These are phyloP conservation scores for Theileria orientalis DNA, from an alignment of 169 alveolate genomes.

Conservation along the genomic window DNA sequence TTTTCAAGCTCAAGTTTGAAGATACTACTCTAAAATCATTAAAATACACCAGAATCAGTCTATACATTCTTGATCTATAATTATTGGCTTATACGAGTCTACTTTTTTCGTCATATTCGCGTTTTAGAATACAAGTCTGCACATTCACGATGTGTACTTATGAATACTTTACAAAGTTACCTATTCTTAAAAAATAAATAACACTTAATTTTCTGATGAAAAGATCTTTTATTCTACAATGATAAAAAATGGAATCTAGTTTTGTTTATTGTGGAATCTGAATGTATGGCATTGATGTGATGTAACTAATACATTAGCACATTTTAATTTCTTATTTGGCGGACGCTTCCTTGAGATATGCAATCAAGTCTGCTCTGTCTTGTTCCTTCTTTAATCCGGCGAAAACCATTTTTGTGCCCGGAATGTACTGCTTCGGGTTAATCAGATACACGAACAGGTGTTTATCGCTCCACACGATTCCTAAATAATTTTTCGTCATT, in stretches of 20 bases:
- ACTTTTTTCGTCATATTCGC: too few species aligned
- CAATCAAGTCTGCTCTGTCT: conserved; percentile 93
- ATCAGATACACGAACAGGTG: conserved; percentile 86
- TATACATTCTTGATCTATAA: too few species aligned
- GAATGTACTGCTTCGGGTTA: conserved; percentile 90
- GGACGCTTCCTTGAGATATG: conserved; percentile 85
- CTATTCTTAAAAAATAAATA: too few species aligned
- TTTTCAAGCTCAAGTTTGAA: too few species aligned
- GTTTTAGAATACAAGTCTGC: too few species aligned
- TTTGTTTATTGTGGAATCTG: background rate
- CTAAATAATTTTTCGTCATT: conserved; percentile 14
- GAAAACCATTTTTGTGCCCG: conserved; percentile 96
- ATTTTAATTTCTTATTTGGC: conserved; percentile 1
- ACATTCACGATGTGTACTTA: too few species aligned
- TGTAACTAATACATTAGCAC: background rate
- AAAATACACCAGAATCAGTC: too few species aligned
- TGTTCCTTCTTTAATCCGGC: conserved; percentile 94
- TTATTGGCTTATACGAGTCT: too few species aligned
- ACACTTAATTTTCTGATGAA: background rate
- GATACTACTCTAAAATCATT: too few species aligned
- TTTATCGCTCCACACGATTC: conserved; percentile 88
- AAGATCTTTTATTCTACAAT: background rate
- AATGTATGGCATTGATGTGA: background rate
- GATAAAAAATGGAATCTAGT: background rate
- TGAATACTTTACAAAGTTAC: too few species aligned